Percentiles rank a stretch among this genome's conserved stretches.
These are phyloP conservation scores for Colletotrichum liaoningense DNA, from an alignment of 2,329 filamentous ascomycete genomes.

Conservation along the genomic window DNA sequence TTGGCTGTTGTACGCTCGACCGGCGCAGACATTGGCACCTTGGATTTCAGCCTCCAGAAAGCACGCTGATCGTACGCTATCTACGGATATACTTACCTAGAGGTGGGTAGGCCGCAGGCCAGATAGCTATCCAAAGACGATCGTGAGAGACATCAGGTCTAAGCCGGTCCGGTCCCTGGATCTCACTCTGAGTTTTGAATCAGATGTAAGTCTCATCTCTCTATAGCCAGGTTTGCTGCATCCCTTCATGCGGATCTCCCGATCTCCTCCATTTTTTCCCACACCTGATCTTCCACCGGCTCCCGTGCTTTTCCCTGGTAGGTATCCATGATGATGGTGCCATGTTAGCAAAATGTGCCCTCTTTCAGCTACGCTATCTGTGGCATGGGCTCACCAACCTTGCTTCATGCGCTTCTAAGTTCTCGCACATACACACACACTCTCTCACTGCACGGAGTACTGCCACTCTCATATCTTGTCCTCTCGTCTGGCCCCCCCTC, in stretches of 20 bases:
- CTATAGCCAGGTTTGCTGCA: neutral
- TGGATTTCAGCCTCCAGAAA: neutral
- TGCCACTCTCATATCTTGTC: neutral
- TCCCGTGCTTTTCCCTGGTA: conserved; percentile 3
- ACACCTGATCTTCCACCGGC: conserved; percentile 3
- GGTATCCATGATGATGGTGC: no score
- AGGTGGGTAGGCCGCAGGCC: neutral
- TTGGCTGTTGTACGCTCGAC: conserved; percentile 9
- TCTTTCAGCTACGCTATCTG: neutral
- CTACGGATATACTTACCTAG: neutral
- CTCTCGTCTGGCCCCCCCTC: neutral
- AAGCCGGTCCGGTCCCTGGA: neutral
- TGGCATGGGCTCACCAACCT: neutral
- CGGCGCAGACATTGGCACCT: neutral
- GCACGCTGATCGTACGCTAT: neutral
- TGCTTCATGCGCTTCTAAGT: neutral
- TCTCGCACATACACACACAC: neutral
- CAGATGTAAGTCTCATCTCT: conserved; percentile 3
- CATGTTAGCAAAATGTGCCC: conserved; percentile 1
- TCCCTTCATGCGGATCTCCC: conserved; percentile 33
- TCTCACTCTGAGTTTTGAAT: neutral
- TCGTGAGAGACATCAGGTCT: neutral
- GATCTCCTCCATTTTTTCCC: conserved; percentile 19
- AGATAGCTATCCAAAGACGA: neutral
- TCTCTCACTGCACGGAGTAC: neutral